Evolutionary conservation across 1,139 yeast genomes (phyloP).

Genomic region (Debaryomyces psychrophilus): DNA sequence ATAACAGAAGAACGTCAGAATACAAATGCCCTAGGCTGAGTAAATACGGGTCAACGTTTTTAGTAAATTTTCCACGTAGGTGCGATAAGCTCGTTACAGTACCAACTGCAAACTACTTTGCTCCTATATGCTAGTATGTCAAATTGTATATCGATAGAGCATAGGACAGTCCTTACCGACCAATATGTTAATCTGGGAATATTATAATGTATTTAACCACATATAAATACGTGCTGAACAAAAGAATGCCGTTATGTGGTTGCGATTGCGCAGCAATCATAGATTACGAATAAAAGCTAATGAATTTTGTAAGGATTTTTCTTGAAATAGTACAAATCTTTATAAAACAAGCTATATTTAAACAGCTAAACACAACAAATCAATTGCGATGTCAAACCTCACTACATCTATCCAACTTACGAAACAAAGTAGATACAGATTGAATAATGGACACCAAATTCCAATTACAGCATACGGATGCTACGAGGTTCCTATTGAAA

Average conservation of each 20-base stretch:
- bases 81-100: background rate
- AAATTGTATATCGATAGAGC: background rate
- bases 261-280: slow-evolving; percentile 8
- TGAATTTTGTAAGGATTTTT: no score
- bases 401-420: slow-evolving; percentile 36
- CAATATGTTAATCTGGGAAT: background rate
- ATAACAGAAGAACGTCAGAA: no score
- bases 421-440: slow-evolving; percentile 31
- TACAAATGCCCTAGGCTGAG: no score
- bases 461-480: slow-evolving; percentile 49
- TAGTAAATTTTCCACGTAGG: background rate
- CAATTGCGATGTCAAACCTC: slow-evolving; percentile 23
- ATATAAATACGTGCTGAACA: background rate
- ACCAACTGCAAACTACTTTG: background rate
- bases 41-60: background rate
- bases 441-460: slow-evolving; percentile 41
- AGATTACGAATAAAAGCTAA: no score
- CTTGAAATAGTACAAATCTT: background rate
- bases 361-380: background rate
- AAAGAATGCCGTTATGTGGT: background rate
- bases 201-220: background rate
- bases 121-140: background rate
- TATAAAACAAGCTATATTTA: background rate
- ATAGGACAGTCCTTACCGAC: no score
- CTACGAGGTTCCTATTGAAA: slow-evolving; percentile 28